These are phyloP conservation scores for Botrytis fabae DNA, from an alignment of 2,329 filamentous ascomycete species.

Conservation along the genomic window DNA sequence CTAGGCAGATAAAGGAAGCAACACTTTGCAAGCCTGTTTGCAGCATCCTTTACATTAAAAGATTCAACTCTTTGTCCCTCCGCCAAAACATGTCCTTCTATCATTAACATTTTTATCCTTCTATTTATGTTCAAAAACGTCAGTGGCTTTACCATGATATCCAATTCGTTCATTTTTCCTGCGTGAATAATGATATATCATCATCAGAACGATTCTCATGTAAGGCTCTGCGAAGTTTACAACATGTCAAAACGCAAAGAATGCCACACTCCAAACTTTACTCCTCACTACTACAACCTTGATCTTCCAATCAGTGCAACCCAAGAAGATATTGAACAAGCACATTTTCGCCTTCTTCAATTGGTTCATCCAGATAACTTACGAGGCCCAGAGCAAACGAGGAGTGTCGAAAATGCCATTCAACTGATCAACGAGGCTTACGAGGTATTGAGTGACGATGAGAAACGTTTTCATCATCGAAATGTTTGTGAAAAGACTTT, in stretches of 20 bases:
- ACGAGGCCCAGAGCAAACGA: not conserved
- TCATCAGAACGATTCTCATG: not conserved
- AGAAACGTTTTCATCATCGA: not conserved
- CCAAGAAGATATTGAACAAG: not conserved
- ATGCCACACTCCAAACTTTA: not conserved
- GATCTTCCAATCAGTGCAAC: slow-evolving; percentile 5
- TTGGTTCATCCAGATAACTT: slow-evolving; percentile 14
- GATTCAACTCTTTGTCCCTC: not conserved
- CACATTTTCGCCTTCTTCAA: not conserved
- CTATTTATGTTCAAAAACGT: not conserved
- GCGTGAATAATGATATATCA: not conserved
- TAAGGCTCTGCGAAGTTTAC: not conserved
- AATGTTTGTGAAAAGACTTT: no score
- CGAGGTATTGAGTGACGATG: not conserved
- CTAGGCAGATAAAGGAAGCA: not conserved
- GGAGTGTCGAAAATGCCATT: not conserved
- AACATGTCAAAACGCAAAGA: not conserved
- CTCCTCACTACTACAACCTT: slow-evolving; percentile 21
- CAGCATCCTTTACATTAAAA: not conserved
- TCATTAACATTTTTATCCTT: no score
- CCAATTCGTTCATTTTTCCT: not conserved
- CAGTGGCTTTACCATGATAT: not conserved
- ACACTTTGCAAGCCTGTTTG: not conserved
- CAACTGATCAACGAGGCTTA: slow-evolving; percentile 9
- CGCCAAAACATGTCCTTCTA: not conserved